These are phyloP conservation scores for Ceratocystis cubensis DNA, from an alignment of 2,329 filamentous ascomycete species.

Conservation along the genomic window DNA sequence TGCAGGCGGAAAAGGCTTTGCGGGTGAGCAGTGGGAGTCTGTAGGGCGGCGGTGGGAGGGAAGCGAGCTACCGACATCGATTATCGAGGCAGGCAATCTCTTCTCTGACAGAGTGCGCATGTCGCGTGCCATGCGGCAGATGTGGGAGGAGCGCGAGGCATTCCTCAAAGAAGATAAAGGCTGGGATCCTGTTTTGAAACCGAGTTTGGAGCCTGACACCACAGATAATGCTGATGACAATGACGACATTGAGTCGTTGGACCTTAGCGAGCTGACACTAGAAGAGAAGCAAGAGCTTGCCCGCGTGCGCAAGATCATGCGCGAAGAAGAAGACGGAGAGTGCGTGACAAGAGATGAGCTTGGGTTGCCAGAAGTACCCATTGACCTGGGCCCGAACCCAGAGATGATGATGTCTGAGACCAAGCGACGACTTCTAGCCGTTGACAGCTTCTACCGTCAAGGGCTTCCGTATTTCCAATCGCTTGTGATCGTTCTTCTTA, in stretches of 20 bases:
- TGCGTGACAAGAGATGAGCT: conserved; percentile 27
- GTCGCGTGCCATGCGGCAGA: conserved; percentile 77
- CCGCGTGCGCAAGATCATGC: conserved; percentile 33
- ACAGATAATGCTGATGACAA: conserved; percentile 27
- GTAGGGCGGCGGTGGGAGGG: conserved; percentile 84
- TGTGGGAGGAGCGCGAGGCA: conserved; percentile 86
- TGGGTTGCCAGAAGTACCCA: conserved; percentile 10
- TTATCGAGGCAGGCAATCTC: conserved; percentile 83
- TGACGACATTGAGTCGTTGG: conserved; percentile 36
- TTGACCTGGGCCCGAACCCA: conserved; percentile 37
- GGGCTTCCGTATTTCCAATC: conserved; percentile 81
- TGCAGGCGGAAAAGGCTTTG: conserved; percentile 75
- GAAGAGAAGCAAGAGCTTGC: conserved; percentile 34
- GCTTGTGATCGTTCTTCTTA: conserved; percentile 80
- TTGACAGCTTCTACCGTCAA: conserved; percentile 77
- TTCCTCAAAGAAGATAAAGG: conserved; percentile 89
- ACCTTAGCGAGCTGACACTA: conserved; percentile 34
- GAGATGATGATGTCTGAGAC: conserved; percentile 40
- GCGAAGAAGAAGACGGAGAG: conserved; percentile 24
- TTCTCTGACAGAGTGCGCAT: conserved; percentile 85
- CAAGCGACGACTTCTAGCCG: conserved; percentile 53
- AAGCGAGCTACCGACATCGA: conserved; percentile 86
- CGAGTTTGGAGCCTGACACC: background rate
- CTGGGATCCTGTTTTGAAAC: conserved; percentile 50
- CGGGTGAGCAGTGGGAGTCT: conserved; percentile 64